phyloP scores from a whole-genome alignment of 345 rosid species.

The Citrus reticulata region DNA sequence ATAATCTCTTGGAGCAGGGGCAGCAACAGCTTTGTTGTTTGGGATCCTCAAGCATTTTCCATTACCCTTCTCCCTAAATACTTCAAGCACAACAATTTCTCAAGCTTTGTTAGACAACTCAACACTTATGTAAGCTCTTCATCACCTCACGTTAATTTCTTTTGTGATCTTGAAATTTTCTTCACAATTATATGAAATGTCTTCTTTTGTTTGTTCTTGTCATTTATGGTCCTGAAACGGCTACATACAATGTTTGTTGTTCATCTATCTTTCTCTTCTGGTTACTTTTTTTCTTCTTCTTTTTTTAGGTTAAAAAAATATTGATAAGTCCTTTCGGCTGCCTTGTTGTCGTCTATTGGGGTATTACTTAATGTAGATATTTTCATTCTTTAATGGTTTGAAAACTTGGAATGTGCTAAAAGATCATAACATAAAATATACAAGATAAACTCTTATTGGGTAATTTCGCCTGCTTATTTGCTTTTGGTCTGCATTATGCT shows the following conservation, averaged over 20 bases:
- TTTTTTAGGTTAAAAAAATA: background rate
- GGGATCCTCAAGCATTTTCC: constrained; percentile 70
- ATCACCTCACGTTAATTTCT: background rate
- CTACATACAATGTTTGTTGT: background rate
- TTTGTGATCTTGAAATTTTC: background rate
- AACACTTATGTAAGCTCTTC: constrained; percentile 63
- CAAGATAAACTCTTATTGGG: background rate
- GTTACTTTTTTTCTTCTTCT: background rate
- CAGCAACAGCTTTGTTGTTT: constrained; percentile 62
- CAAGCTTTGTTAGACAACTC: constrained; percentile 81
- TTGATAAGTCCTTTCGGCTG: background rate
- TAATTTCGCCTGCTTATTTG: background rate
- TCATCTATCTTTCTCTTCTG: background rate
- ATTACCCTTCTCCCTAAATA: constrained; percentile 48
- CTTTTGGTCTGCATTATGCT: background rate
- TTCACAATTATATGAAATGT: background rate
- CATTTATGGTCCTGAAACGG: background rate
- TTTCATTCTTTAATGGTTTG: constrained; percentile 15
- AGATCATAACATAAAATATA: background rate
- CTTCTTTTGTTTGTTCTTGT: background rate
- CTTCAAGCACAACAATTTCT: constrained; percentile 84
- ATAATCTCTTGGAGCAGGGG: constrained; percentile 70
- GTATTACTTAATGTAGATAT: constrained; percentile 14
- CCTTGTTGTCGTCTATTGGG: background rate
- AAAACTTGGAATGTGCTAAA: constrained; percentile 4